These are phyloP conservation scores for Eucommia ulmoides DNA, from an alignment of 257 asterid genomes.

Conservation along the genomic window DNA sequence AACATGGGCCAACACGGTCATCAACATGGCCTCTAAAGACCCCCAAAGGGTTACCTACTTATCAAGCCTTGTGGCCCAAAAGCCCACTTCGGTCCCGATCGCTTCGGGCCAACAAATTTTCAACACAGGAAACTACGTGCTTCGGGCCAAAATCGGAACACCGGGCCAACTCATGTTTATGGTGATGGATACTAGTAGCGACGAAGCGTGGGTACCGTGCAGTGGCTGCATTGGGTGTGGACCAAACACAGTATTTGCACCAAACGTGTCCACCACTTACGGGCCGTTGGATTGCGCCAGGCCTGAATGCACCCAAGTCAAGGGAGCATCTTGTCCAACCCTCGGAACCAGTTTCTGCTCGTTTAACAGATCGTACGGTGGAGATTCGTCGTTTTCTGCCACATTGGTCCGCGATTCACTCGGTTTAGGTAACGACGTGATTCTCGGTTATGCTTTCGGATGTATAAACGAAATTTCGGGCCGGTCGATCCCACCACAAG, in stretches of 20 bases:
- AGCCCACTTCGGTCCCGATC: constrained; percentile 43
- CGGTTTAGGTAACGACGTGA: constrained; percentile 31
- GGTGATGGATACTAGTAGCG: constrained; percentile 82
- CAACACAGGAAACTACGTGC: constrained; percentile 51
- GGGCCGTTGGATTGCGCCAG: constrained; percentile 46
- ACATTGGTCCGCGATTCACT: constrained; percentile 61
- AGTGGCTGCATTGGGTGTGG: constrained; percentile 62
- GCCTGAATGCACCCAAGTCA: constrained; percentile 58
- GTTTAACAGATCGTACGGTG: constrained; percentile 69
- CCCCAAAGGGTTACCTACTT: constrained; percentile 51
- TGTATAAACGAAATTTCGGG: constrained; percentile 57
- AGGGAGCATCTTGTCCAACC: constrained; percentile 48
- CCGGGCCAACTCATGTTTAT: constrained; percentile 79
- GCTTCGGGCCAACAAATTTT: constrained; percentile 64
- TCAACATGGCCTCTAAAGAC: constrained; percentile 63
- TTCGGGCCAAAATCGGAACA: constrained; percentile 70
- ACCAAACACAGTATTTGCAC: constrained; percentile 34
- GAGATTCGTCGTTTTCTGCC: constrained; percentile 56
- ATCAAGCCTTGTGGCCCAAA: constrained; percentile 46
- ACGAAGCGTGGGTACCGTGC: constrained; percentile 89
- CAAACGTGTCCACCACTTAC: constrained; percentile 54
- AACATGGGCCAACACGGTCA: constrained; percentile 42
- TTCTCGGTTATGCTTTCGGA: constrained; percentile 65
- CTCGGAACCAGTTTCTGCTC: constrained; percentile 38
- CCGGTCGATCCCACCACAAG: constrained; percentile 66